A percentile compares a stretch with the other conserved stretches of the same genome.
Evolutionary conservation across 805 yeast genomes (phyloP).

Genomic region (Monosporozyma siamensis): DNA sequence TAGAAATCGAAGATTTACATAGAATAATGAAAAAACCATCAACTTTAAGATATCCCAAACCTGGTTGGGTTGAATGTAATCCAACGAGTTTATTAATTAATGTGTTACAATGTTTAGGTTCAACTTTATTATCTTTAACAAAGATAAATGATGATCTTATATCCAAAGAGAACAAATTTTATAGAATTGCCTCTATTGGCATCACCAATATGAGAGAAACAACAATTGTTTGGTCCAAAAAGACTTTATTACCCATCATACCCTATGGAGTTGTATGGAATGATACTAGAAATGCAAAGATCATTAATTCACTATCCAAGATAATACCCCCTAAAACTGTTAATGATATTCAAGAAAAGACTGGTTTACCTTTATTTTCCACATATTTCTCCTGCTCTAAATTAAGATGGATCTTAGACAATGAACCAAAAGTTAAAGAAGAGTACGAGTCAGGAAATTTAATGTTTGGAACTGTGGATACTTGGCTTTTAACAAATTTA

Average conservation of each 20-base stretch:
- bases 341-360: conserved; percentile 48
- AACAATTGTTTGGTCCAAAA: conserved; percentile 75
- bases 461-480: conserved; percentile 90
- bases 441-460: conserved; percentile 69
- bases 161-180: conserved; percentile 40
- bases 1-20: conserved; percentile 53
- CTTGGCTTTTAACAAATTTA: conserved; percentile 84
- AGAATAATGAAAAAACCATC: conserved; percentile 37
- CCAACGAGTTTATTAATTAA: conserved; percentile 68
- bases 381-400: conserved; percentile 90
- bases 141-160: conserved; percentile 43
- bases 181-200: conserved; percentile 65
- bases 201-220: conserved; percentile 96
- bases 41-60: conserved; percentile 66
- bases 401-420: conserved; percentile 80
- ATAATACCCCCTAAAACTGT: conserved; percentile 46
- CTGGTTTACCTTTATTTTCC: conserved; percentile 74
- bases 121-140: conserved; percentile 49
- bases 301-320: conserved; percentile 54
- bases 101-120: conserved; percentile 69
- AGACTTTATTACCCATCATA: conserved; percentile 72
- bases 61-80: conserved; percentile 93
- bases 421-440: conserved; percentile 53
- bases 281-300: conserved; percentile 74
- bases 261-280: conserved; percentile 91